Evolutionary conservation across 2,329 filamentous ascomycete genomes (phyloP).

Genomic region (Cercospora zeina): DNA sequence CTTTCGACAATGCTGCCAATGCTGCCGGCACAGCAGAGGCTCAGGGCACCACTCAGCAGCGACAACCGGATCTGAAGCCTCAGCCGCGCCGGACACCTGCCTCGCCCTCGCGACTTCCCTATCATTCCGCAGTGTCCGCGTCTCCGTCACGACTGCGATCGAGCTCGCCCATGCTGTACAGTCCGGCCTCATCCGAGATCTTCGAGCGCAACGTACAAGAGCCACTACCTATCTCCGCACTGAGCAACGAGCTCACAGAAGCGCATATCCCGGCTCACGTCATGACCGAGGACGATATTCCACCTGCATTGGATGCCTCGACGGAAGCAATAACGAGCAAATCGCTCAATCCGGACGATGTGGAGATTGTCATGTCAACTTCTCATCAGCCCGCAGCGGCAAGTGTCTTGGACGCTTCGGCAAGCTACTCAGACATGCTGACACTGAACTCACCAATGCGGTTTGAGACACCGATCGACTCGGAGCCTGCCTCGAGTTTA

Average conservation of each 20-base stretch:
- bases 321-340: constrained; percentile 88
- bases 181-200: constrained; percentile 74
- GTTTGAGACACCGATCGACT: constrained; percentile 27
- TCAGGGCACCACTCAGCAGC: constrained; percentile 17
- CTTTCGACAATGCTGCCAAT: constrained; percentile 17
- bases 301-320: constrained; percentile 84
- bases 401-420: constrained; percentile 52
- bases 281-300: constrained; percentile 90
- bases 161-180: constrained; percentile 72
- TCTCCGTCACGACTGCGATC: constrained; percentile 57
- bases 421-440: constrained; percentile 35
- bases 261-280: constrained; percentile 87
- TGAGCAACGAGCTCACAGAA: constrained; percentile 69
- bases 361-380: constrained; percentile 88
- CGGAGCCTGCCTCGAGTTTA: constrained; percentile 66
- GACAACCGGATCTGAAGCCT: constrained; percentile 23
- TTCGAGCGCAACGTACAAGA: constrained; percentile 97
- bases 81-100: constrained; percentile 26
- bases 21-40: constrained; percentile 4
- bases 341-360: constrained; percentile 79
- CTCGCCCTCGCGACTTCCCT: constrained; percentile 33
- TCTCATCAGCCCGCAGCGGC: constrained; percentile 77
- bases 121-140: constrained; percentile 29
- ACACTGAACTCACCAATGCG: constrained; percentile 30
- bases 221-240: constrained; percentile 49